phyloP scores from a whole-genome alignment of 805 yeast species.

The Clavispora asparagi region DNA sequence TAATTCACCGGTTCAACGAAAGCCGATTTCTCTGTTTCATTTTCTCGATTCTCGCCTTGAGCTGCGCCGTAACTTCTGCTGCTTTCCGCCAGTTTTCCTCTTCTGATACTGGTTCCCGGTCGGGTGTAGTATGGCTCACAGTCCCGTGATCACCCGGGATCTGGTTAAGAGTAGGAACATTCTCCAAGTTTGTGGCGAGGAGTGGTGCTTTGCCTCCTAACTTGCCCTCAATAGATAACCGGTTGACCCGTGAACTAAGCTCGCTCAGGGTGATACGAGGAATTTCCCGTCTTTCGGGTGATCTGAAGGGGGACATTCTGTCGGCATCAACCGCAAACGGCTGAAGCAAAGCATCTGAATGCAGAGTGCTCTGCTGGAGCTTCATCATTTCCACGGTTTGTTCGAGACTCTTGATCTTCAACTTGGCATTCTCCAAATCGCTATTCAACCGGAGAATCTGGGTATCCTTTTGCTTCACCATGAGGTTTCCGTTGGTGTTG shows the following conservation, averaged over 20 bases:
- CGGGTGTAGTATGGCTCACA: conserved; percentile 10
- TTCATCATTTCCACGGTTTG: conserved; percentile 32
- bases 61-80: conserved; percentile 80
- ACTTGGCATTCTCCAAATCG: conserved; percentile 56
- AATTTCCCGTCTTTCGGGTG: conserved; percentile 7
- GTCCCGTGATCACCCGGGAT: conserved; percentile 11
- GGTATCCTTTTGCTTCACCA: conserved; percentile 63
- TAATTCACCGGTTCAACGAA: conserved; percentile 12
- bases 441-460: conserved; percentile 56
- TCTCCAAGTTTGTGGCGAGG: conserved; percentile 11
- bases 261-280: conserved; percentile 28
- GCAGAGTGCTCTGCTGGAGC: conserved; percentile 19
- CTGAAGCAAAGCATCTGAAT: conserved; percentile 4
- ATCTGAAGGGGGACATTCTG: conserved; percentile 10
- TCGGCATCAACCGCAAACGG: background rate
- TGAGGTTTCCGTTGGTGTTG: conserved; percentile 44
- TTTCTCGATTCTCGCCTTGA: conserved; percentile 81
- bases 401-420: conserved; percentile 50
- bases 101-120: conserved; percentile 30
- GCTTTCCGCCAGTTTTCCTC: conserved; percentile 86
- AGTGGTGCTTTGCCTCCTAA: conserved; percentile 14
- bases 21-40: conserved; percentile 63
- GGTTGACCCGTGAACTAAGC: conserved; percentile 36
- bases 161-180: conserved; percentile 15
- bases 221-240: conserved; percentile 32